phyloP scores from a whole-genome alignment of 2,329 filamentous ascomycete genomes.

The Ascocoryne sarcoides region DNA sequence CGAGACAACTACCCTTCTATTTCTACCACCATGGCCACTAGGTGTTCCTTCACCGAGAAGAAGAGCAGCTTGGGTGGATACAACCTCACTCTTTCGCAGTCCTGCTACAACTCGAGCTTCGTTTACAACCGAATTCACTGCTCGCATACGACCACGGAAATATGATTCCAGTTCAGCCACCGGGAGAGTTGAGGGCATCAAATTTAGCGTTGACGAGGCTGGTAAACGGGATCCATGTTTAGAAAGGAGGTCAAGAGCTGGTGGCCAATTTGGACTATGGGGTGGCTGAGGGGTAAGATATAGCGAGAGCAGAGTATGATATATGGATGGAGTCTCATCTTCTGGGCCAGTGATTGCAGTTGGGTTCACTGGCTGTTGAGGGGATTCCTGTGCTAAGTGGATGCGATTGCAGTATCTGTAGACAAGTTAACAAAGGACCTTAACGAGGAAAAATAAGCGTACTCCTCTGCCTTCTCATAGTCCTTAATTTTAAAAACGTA shows the following conservation, averaged over 20 bases:
- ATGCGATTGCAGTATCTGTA: constrained; percentile 83
- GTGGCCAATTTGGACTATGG: constrained; percentile 62
- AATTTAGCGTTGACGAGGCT: constrained; percentile 71
- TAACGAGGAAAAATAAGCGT: constrained; percentile 28
- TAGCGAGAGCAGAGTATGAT: constrained; percentile 80
- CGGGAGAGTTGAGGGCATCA: constrained; percentile 75
- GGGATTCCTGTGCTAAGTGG: constrained; percentile 42
- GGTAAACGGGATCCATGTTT: constrained; percentile 88
- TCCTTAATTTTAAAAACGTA: constrained; percentile 93
- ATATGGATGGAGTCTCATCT: constrained; percentile 65
- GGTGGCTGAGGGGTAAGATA: constrained; percentile 76
- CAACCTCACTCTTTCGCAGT: constrained; percentile 68
- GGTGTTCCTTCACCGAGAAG: constrained; percentile 59
- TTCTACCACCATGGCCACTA: constrained; percentile 43
- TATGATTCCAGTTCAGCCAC: constrained; percentile 78
- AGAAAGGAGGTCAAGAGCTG: constrained; percentile 79
- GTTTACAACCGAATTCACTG: constrained; percentile 73
- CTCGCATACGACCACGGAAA: constrained; percentile 82
- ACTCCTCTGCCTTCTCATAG: constrained; percentile 89
- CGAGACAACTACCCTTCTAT: constrained; percentile 65
- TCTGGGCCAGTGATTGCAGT: constrained; percentile 34
- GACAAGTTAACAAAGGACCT: constrained; percentile 12
- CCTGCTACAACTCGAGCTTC: constrained; percentile 70
- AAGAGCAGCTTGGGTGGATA: constrained; percentile 66
- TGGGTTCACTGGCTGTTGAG: constrained; percentile 16